Base-by-base conservation (phyloP, 352 stramenopile species). In the Pythium brachiatum region DNA sequence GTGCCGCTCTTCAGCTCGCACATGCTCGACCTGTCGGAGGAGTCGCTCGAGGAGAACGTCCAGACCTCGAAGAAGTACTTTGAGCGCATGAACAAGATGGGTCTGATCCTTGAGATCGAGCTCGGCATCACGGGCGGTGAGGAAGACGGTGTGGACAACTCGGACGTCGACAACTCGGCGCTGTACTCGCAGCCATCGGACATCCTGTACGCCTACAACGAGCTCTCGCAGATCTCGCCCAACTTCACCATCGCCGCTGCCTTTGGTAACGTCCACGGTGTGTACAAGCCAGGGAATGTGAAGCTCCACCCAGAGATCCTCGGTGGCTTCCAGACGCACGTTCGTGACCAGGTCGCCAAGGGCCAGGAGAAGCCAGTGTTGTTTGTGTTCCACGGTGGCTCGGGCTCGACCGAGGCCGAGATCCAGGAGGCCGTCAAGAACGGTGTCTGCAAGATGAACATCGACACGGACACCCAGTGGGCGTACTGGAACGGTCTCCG, bases 381-480 rank as follows among this genome's bases (percentile, higher is more conserved):
- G 76, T 99, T 99, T 70, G 97, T 99, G 39, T 99, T 99, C 94
- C 97, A 99, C 89, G 97, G 97, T 63, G 97, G 97, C 73, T 99
- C 94, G 54, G 97, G 97, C 74, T 99, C 95, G 63, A 96, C 93
- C 51, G 82, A 97, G 51, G 75, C 96, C 41, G 97, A 99, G 72
- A 99, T 99, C 81, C 81, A 96, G 75, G 90, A 97, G 62, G 91
- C 97, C 70, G 97, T 98, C 65, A 81, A 94, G 72, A 97, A 96
- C 63, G 97, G 97, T 72, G 96, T 99, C 48, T 93, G 99, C 67
- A 99, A 99, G 90, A 99, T 99, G 97, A 99, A 99, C 92, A 98
- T 99, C 74, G 97, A 99, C 86, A 99, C 97, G 66, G 97, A 99
- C 81, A 99, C 95, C 62, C 96, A 99, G 87, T 99, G 96, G 96